Evolutionary conservation across 805 yeast species (phyloP), one percentile per base, ranked within the genome.

Genomic region (Metschnikowia continentalis): DNA sequence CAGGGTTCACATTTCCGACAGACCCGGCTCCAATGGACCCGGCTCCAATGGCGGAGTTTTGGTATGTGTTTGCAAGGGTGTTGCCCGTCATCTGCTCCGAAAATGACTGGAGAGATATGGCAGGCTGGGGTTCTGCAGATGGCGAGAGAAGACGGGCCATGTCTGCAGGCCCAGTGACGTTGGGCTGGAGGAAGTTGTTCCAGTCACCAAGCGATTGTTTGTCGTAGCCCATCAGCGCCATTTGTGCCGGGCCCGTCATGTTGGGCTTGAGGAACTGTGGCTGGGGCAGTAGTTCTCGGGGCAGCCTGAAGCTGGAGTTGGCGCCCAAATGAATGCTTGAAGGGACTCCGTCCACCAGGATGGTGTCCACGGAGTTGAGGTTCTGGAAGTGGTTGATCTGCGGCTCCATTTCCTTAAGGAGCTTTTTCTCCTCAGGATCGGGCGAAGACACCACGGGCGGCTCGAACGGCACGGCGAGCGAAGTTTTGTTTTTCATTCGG

Each of bases 311-410:
- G 36, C 41, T 48, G 15, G 54, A 47, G 42, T 53, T 48, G 14
- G 20, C 37, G 36, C 69, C 66, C 33, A 74, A 62, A 55, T 75
- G 83, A 40, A 80, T 70, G 51, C 74, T 78, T 1, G 85, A 70
- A 0, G 90, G 87, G 0, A 79, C 78, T n/a, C 92, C 91, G 58
- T 78, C 83, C 15, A 83, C 77, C 42, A 87, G 79, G 3, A 85
- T 90, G 49, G 88, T 82, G 63, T 90, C 96, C 36, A 88, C 89
- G 30, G 72, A 62, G 55, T 83, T 80, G 50, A 90, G 85, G 61
- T 87, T 84, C 47, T 81, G 84, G 68, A 90, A 90, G 45, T 64
- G 69, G 54, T 82, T 82, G 49, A 86, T 79, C 13, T 86, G 85
- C 11, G 86, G 85, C 58, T 82, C 86, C 83, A 86, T 85, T 56